A percentile compares a stretch with the other conserved stretches of the same genome.
These are phyloP conservation scores for Allium fistulosum DNA, from an alignment of 106 monocot species.

Conservation along the genomic window DNA sequence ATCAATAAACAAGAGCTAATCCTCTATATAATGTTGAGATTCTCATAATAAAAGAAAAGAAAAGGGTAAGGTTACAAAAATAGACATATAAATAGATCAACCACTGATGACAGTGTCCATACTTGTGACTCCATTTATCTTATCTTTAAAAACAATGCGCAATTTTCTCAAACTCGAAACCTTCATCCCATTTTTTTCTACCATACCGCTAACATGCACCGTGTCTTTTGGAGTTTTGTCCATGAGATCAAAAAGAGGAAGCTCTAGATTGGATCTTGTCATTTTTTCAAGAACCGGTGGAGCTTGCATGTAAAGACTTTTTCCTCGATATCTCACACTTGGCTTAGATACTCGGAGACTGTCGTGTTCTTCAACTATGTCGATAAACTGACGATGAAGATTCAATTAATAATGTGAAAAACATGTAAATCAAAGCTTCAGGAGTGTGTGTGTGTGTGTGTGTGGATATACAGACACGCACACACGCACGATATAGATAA, in stretches of 20 bases:
- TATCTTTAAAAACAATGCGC: conserved; percentile 55
- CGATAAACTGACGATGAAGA: conserved; percentile 54
- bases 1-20: too few relatives aligned
- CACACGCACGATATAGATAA: too few relatives aligned
- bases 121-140: conserved; percentile 17
- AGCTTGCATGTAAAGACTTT: conserved; percentile 88
- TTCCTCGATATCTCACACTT: conserved; percentile 69
- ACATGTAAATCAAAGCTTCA: too few relatives aligned
- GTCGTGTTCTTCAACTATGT: conserved; percentile 62
- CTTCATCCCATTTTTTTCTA: conserved; percentile 54
- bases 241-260: conserved; percentile 66
- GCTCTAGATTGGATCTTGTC: conserved; percentile 76
- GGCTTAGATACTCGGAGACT: conserved; percentile 51
- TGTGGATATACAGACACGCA: too few relatives aligned
- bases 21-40: too few relatives aligned
- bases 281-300: conserved; percentile 84
- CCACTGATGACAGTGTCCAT: conserved; percentile 30
- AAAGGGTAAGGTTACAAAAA: too few relatives aligned
- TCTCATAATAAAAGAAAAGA: too few relatives aligned
- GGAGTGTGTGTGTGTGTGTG: too few relatives aligned
- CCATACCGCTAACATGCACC: conserved; percentile 60
- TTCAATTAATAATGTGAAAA: background rate
- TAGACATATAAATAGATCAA: conserved; percentile 9
- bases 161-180: conserved; percentile 59
- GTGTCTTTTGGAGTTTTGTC: conserved; percentile 39